A percentile compares a stretch with the other conserved stretches of the same genome.
These are phyloP conservation scores for Fusarium aywerte DNA, from an alignment of 2,329 filamentous ascomycete species.

Conservation along the genomic window DNA sequence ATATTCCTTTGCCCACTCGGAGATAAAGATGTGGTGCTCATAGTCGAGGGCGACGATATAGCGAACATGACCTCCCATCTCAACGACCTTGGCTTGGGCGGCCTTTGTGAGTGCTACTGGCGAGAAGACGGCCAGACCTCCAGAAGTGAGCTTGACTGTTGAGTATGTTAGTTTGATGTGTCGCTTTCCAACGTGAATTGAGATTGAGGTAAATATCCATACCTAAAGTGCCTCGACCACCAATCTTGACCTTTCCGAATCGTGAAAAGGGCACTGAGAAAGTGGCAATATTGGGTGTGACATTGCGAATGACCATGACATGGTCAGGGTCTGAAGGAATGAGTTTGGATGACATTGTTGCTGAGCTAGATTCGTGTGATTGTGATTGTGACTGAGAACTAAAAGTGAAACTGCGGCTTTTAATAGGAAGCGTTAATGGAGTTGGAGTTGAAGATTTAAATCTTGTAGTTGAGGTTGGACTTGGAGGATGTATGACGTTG, in stretches of 20 bases:
- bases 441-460: neutral
- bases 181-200: neutral
- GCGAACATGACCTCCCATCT: slow-evolving; percentile 74
- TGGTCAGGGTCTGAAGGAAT: slow-evolving; percentile 77
- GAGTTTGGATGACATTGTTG: slow-evolving; percentile 69
- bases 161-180: neutral
- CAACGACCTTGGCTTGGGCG: slow-evolving; percentile 70
- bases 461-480: slow-evolving; percentile 16
- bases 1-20: slow-evolving; percentile 83
- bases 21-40: slow-evolving; percentile 95
- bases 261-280: slow-evolving; percentile 86
- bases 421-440: neutral
- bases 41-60: slow-evolving; percentile 91
- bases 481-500: slow-evolving; percentile 2
- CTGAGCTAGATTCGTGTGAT: neutral
- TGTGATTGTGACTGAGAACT: slow-evolving; percentile 20
- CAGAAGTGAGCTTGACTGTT: slow-evolving; percentile 79
- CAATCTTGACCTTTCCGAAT: slow-evolving; percentile 82
- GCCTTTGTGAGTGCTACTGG: slow-evolving; percentile 85
- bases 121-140: slow-evolving; percentile 87
- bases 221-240: slow-evolving; percentile 88
- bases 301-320: slow-evolving; percentile 89
- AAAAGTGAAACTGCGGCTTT: slow-evolving; percentile 22
- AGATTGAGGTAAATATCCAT: slow-evolving; percentile 48
- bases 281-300: slow-evolving; percentile 82